phyloP scores from a whole-genome alignment of 2,329 filamentous ascomycete species.

The Periconia digitata region DNA sequence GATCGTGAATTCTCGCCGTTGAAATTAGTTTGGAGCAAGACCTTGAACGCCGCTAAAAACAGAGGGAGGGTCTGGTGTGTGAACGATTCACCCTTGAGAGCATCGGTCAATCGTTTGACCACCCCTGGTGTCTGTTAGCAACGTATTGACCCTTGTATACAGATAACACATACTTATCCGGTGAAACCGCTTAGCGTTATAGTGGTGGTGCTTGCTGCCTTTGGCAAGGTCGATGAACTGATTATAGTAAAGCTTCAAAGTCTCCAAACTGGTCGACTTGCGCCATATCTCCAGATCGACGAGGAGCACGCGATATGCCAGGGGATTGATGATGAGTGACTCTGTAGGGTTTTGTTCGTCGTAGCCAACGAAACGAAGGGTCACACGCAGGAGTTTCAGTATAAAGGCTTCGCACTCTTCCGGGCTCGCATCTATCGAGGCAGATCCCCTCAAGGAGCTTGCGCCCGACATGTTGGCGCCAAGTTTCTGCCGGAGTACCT shows the following conservation, averaged over 20 bases:
- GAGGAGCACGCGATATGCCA: slow-evolving; percentile 88
- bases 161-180: slow-evolving; percentile 75
- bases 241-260: slow-evolving; percentile 87
- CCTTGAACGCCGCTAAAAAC: slow-evolving; percentile 78
- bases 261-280: slow-evolving; percentile 66
- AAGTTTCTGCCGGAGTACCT: slow-evolving; percentile 81
- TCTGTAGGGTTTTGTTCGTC: slow-evolving; percentile 76
- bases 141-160: not conserved
- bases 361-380: slow-evolving; percentile 88
- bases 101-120: slow-evolving; percentile 85
- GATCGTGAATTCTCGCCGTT: slow-evolving; percentile 84
- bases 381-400: slow-evolving; percentile 68
- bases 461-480: slow-evolving; percentile 49
- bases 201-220: slow-evolving; percentile 88
- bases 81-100: slow-evolving; percentile 82
- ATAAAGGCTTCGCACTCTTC: slow-evolving; percentile 55
- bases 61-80: slow-evolving; percentile 70
- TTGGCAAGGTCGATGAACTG: slow-evolving; percentile 87
- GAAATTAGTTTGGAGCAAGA: slow-evolving; percentile 76
- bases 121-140: slow-evolving; percentile 62
- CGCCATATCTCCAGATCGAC: slow-evolving; percentile 95
- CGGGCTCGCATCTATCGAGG: slow-evolving; percentile 34
- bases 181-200: slow-evolving; percentile 83
- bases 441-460: slow-evolving; percentile 54
- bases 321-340: slow-evolving; percentile 92